Base-by-base conservation (phyloP, 1,139 yeast genomes). In the Protomyces pachydermus region DNA sequence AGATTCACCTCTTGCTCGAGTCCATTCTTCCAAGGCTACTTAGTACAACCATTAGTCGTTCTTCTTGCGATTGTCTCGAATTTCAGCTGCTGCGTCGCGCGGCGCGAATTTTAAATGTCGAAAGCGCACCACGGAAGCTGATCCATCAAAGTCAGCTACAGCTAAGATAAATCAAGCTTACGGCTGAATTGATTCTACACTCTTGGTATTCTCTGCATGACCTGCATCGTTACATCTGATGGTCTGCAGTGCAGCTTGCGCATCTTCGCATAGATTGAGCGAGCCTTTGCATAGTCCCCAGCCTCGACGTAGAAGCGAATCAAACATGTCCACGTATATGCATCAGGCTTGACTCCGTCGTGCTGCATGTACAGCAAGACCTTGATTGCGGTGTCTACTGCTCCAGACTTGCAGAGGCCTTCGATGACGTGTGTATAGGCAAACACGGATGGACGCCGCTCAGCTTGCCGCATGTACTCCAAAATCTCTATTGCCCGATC, bases 311-410 rank as follows among this genome's bases (percentile, higher is more conserved):
- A 58, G 28, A 50, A 55, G 12, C 54, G 53, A 14, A 35, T 23
- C 14, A 58, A 42, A 18, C 53, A 39, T 18, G 32, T 51, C 56
- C 56, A 52, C 3, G 56, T 58, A 23, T 39, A 32, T 16, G 28
- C 56, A 35, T 58, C 54, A 10, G 62, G 56, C 45, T 38, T 39
- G 45, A 58, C 45, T 10, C 42, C 42, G 12, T 58, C 62, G 9
- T 37, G 46, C 52, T 58, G 52, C 62, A 58, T 58, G 16, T 58
- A 45, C 28, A 39, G 52, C 32, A 58, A 55, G 3, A 58, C 62
- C 23, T 35, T 58, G 51, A 39, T 38, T 5, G 62, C 62, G 25
- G 46, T 25, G 18, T 58, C 62, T 25, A 52, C 51, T 51, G 54
- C 54, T 20, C 56, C 52, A 25, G n/a, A 34, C 35, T 38, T 38